Conservation (phyloP, 495 filamentous ascomycete genomes). For the Massariosphaeria phaeospora region DNA sequence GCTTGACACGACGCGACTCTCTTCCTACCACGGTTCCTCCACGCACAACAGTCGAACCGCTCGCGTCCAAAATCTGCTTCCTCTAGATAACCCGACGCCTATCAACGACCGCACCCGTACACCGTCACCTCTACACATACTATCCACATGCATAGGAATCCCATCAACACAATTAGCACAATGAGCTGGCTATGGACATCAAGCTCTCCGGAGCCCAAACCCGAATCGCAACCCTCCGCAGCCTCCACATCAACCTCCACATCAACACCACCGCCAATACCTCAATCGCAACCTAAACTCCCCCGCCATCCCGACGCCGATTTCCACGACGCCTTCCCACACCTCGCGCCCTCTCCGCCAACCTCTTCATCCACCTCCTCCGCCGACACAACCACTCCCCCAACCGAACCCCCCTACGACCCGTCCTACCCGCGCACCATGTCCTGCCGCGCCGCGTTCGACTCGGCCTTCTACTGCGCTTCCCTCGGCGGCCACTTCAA, state of each 20-base stretch:
- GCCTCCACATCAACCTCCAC: constrained; percentile 8
- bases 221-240: constrained; percentile 8
- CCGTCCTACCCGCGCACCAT: constrained; percentile 63
- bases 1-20: no score
- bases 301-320: constrained; percentile 60
- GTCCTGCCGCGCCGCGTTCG: constrained; percentile 87
- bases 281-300: constrained; percentile 45
- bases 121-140: no score
- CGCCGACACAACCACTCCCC: constrained; percentile 13
- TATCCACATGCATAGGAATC: no score
- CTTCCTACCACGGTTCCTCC: no score
- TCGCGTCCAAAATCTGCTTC: no score
- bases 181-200: constrained; percentile 40
- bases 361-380: constrained; percentile 9
- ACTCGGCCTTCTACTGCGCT: constrained; percentile 92
- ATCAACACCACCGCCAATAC: constrained; percentile 8
- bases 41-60: no score
- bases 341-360: constrained; percentile 41
- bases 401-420: not conserved
- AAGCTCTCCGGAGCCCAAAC: constrained; percentile 3
- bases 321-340: constrained; percentile 54
- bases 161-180: not conserved
- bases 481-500: constrained; percentile 84
- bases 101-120: no score
- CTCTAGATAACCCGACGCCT: no score